Conservation (phyloP, 176 grass and related monocot genomes). For the Oryza brachyantha region DNA sequence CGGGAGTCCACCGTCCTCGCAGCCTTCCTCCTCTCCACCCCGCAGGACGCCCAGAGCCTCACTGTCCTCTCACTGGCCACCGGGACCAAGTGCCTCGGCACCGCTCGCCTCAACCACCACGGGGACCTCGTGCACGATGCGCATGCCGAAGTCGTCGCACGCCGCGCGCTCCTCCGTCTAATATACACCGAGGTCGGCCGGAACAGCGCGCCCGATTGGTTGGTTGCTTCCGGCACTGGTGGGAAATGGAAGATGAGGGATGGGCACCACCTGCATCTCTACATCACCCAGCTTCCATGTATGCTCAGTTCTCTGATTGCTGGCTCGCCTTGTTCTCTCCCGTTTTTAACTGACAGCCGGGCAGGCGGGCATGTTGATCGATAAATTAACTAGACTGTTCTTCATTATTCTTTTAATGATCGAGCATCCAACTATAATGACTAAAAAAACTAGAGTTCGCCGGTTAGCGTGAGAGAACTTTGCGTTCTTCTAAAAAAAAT, state of each 20-base stretch:
- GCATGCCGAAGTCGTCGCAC: conserved; percentile 79
- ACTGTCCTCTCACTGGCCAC: conserved; percentile 64
- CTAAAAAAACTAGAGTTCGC: no score
- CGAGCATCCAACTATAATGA: no score
- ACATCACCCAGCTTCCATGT: conserved; percentile 79
- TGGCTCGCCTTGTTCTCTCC: background rate
- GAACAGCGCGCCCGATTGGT: conserved; percentile 1
- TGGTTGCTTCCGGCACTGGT: conserved; percentile 29
- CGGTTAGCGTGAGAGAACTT: background rate
- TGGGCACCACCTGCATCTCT: conserved; percentile 60
- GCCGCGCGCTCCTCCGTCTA: conserved; percentile 68
- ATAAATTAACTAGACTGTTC: no score
- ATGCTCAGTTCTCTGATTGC: background rate
- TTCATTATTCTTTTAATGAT: no score
- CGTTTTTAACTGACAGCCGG: no score
- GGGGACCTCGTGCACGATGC: conserved; percentile 78
- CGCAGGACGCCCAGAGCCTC: background rate
- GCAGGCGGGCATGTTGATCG: no score
- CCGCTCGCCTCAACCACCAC: conserved; percentile 40
- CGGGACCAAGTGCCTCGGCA: conserved; percentile 86
- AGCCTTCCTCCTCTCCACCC: conserved; percentile 67
- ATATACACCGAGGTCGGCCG: conserved; percentile 54
- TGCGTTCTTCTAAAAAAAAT: background rate
- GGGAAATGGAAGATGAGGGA: conserved; percentile 54
- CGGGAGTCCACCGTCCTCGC: conserved; percentile 81